A percentile compares a stretch with the other conserved stretches of the same genome.
phyloP scores from a whole-genome alignment of 345 rosid genomes.

The Eucalyptus pauciflora region DNA sequence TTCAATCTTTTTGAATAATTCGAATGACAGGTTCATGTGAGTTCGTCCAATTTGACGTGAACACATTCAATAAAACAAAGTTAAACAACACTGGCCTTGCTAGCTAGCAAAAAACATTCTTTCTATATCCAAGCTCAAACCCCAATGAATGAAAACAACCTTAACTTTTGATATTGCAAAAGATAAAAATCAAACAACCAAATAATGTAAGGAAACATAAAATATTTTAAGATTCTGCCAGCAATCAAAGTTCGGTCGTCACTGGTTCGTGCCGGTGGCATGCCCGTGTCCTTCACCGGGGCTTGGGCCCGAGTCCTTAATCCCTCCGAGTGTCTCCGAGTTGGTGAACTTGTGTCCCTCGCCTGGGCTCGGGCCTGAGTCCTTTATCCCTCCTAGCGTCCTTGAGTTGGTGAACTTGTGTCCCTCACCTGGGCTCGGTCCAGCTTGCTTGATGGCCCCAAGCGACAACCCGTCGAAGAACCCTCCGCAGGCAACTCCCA shows the following conservation, averaged over 20 bases:
- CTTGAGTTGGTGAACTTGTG: no score
- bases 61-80: neutral
- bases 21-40: neutral
- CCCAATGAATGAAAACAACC: neutral
- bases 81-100: neutral
- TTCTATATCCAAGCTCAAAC: neutral
- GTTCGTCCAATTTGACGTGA: neutral
- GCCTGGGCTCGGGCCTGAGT: neutral
- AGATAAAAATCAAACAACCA: neutral
- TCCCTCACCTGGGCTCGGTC: neutral
- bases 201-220: neutral
- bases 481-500: neutral
- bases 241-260: neutral
- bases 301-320: conserved; percentile 2
- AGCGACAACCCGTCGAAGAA: neutral
- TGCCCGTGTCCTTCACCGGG: neutral
- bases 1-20: neutral
- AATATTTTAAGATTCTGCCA: neutral
- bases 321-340: neutral
- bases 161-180: neutral
- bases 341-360: neutral
- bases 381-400: neutral
- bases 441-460: conserved; percentile 1
- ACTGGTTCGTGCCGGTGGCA: neutral
- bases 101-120: neutral